Conservation (phyloP, 257 asterid species). For the Eucommia ulmoides region DNA sequence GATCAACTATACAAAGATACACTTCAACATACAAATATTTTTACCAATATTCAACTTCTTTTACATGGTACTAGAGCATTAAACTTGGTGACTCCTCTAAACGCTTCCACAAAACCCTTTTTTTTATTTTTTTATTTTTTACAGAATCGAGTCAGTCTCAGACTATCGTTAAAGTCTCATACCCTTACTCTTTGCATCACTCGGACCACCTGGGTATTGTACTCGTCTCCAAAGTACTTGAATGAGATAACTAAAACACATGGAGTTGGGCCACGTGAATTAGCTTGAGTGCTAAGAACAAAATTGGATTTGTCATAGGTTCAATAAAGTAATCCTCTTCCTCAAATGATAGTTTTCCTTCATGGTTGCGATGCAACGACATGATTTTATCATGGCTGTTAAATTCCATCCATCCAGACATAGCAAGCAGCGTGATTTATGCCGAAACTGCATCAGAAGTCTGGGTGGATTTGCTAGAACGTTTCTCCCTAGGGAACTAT, state of each 20-base stretch:
- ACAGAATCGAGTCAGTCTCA: background rate
- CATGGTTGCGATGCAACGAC: background rate
- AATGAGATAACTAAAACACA: background rate
- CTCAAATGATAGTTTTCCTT: background rate
- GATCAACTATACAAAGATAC: background rate
- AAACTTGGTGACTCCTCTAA: background rate
- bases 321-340: background rate
- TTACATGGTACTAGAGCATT: background rate
- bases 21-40: background rate
- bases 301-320: background rate
- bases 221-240: background rate
- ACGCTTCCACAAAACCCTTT: background rate
- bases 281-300: background rate
- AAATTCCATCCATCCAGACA: background rate
- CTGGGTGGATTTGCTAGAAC: background rate
- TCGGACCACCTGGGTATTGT: background rate
- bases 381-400: background rate
- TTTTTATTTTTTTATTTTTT: no score
- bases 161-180: background rate
- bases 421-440: background rate
- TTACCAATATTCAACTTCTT: background rate
- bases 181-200: background rate
- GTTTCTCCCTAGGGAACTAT: background rate
- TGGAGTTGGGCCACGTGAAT: background rate
- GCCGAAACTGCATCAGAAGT: background rate